Base-by-base conservation (phyloP, 2,329 filamentous ascomycete species). In the Ceratocystis destructans region DNA sequence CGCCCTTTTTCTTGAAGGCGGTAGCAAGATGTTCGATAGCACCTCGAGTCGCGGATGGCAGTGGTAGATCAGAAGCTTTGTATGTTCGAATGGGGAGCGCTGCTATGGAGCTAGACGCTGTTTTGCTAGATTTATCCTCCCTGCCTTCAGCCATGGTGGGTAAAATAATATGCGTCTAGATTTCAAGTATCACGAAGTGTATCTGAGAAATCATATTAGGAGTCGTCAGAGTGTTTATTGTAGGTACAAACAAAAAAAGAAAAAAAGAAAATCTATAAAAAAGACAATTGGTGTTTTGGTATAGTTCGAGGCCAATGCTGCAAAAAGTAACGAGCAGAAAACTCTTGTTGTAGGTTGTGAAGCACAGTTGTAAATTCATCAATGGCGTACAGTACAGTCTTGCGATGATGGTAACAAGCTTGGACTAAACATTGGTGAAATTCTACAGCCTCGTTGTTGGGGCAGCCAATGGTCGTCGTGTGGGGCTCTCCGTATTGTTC, bases 1-100 rank as follows among this genome's bases (percentile, higher is more conserved):
- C 87, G 68, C 89, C 89, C 75, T 90, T 90, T 77, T 92, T 93
- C 76, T 92, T 92, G 77, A 92, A 93, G 10, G 83, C 87, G 72
- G 89, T 86, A n/a, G 88, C 83, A 25, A 93, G 81, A 17, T 81
- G 82, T 71, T 92, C 88, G 66, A 93, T 90, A 1, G 87, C 85
- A 1, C 83, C 82, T 69, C 87, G 82, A 64, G 89, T 89, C n/a
- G 84, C 82, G 2, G 86, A 87, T 4, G 87, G 83, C 22, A 92
- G 77, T 1, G 89, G 89, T 20, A 93, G 79, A 71, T 93, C 89
- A 0, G 86, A 87, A 2, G 87, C 83, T 74, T 90, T 90, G 73
- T 87, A 83, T 71, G 84, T 87, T 71, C 76, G 74, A 1, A 71
- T 64, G 31, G 69, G 68, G 7, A 66, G 37, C 15, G 64, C 50